Percentiles rank a stretch among this genome's conserved stretches.
Conservation (phyloP, 352 stramenopile species). For the Phytophthora tentaculata region DNA sequence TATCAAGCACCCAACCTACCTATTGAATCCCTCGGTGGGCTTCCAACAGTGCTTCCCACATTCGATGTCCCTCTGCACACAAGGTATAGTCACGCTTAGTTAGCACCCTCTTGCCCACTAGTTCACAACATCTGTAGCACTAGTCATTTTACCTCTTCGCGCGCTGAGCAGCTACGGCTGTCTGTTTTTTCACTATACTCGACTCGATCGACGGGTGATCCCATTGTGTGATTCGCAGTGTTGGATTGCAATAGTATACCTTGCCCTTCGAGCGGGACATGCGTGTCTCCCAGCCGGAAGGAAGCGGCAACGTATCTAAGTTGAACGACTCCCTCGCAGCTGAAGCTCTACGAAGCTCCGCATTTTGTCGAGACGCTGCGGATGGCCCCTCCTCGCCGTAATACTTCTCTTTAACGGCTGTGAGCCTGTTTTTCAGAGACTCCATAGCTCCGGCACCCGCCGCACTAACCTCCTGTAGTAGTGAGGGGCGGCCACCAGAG, state of each 20-base stretch:
- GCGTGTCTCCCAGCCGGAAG: slow-evolving; percentile 79
- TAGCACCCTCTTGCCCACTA: slow-evolving; percentile 8
- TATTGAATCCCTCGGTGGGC: slow-evolving; percentile 44
- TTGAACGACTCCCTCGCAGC: slow-evolving; percentile 64
- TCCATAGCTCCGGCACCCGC: slow-evolving; percentile 69
- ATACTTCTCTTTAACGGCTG: slow-evolving; percentile 86
- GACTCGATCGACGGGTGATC: slow-evolving; percentile 77
- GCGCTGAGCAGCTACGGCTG: slow-evolving; percentile 47
- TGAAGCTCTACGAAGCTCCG: slow-evolving; percentile 19
- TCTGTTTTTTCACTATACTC: slow-evolving; percentile 66
- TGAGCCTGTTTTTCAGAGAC: slow-evolving; percentile 71
- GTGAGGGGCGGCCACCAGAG: slow-evolving; percentile 52
- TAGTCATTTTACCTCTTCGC: slow-evolving; percentile 32
- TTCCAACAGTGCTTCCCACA: slow-evolving; percentile 21
- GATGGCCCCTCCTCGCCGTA: slow-evolving; percentile 55
- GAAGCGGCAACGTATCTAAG: slow-evolving; percentile 72
- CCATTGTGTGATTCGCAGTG: slow-evolving; percentile 80
- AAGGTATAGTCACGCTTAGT: slow-evolving; percentile 10
- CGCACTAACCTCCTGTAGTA: slow-evolving; percentile 72
- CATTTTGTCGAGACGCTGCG: slow-evolving; percentile 19
- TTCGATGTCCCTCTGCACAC: slow-evolving; percentile 35
- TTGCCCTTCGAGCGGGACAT: slow-evolving; percentile 87
- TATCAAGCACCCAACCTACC: slow-evolving; percentile 26
- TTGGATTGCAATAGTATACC: slow-evolving; percentile 87
- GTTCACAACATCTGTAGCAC: background rate